Base-by-base conservation (phyloP, 108 stramenopile genomes). In the Skeletonema menzelii region DNA sequence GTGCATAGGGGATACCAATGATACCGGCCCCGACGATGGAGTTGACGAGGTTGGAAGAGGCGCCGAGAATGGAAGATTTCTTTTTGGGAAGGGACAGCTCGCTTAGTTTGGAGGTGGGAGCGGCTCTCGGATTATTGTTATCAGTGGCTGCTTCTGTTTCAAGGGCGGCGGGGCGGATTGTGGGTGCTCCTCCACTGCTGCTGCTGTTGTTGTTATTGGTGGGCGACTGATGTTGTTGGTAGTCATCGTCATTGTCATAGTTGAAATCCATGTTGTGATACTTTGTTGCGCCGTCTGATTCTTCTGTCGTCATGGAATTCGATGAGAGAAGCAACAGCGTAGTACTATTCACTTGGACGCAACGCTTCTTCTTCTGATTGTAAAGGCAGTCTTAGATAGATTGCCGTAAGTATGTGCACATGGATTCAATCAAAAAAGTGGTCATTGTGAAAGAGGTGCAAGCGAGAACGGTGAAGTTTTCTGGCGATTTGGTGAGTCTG, bases 1-100 rank as follows among this genome's bases (percentile, higher is more conserved):
- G 27, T 8, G 95, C 92, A 57, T 82, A 93, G 0, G 95, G 95
- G 40, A 96, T 90, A 11, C 92, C 95, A 65, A 96, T 88, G 38
- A 93, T 96, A 13, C 95, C 95, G 0, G 92, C 91, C 0, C 95
- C 95, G 4, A 96, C 91, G 49, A 96, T 93, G 49, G 78, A 76
- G 61, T 96, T 96, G 60, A 93, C 82, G 19, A 96, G 68, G 58
- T 96, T 96, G 68, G 79, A 78, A 11, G 80, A 82, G 0, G 92
- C 86, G 2, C 91, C 91, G 30, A 78, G 37, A 0, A 93, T 75
- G 8, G 82, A 80, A 0, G 91, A 88, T 46, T 88, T 86, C 47
- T 85, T 88, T 14, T 82, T 76, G 22, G 91, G 88, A 15, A 82
- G 57, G 37, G 81, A 82, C 27, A 87, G 63, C 11, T 70, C 75